Evolutionary conservation across 495 filamentous ascomycete genomes (phyloP), one percentile per base, ranked within the genome.

Genomic region (Trichoderma asperelloides): DNA sequence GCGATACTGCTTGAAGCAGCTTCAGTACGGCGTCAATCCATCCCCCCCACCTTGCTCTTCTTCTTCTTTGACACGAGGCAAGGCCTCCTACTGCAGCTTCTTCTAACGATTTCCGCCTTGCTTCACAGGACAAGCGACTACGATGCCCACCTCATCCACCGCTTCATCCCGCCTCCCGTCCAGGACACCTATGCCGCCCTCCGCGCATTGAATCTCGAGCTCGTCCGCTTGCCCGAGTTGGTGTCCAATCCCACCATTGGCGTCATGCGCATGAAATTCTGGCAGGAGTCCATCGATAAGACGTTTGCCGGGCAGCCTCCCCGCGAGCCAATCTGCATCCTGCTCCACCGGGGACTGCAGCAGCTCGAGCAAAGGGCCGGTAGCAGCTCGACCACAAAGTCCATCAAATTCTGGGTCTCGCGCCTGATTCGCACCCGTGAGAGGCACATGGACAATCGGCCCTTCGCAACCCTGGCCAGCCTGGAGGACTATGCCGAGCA

Each of bases 401-500:
- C 92, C 49, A 90, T 89, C 79, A 91, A 89, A 70, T 88, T 86
- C 74, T 97, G 93, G 90, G 81, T 97, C 37, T 79, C 85, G 43
- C 86, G 92, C 43, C 76, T 98, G 65, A 88, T 98, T 71, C 79
- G 82, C 71, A 87, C 89, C 25, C 84, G 93, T 63, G 94, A 96
- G 76, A 85, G 90, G 72, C 88, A 93, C 30, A 86, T 97, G 71
- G 88, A 89, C 33, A 92, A 95, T 70, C 84, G 89, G 41, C 92
- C 95, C 0, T 97, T 92, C 72, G 78, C 88, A 0, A 88, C 79
- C 62, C 74, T 97, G 23, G 82, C 85, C 11, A 85, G 87, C 0
- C 78, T 98, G 40, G 95, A 98, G 70, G 85, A 85, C 40, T 97
- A 98, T 69, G 91, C 91, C 3, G 95, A 98, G 74, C 91, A 90